Base-by-base conservation (phyloP, 2,329 filamentous ascomycete species). In the Thelonectria blattea region DNA sequence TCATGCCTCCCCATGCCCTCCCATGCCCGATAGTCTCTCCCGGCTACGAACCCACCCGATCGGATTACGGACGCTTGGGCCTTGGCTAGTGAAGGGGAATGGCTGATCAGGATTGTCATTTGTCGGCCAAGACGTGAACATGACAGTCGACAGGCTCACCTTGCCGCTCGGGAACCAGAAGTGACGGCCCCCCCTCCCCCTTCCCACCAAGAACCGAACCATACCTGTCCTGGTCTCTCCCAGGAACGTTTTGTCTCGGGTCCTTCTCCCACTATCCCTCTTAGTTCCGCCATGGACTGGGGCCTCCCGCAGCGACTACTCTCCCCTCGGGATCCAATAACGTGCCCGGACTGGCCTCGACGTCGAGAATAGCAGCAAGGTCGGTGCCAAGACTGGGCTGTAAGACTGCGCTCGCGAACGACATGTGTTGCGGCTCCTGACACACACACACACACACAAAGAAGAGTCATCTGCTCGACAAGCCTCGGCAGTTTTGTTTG, bases 291-390 rank as follows among this genome's bases (percentile, higher is more conserved):
- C 32, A 15, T 15, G 34, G 12, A 37, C 34, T 51, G 60, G 53
- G 52, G 55, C 47, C 57, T 20, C 42, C 41, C 49, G 51, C 49
- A 24, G 20, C 39, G 52, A n/a, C 34, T 15, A 12, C 34, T 37
- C 15, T 15, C 6, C 54, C 55, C 22, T 24, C 52, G 27, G 27
- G 27, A 30, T 4, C 53, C 61, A 68, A 64, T 68, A 46, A 37
- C 32, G 30, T 53, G 42, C 22, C n/a, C 24, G 47, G 52, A 49
- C 41, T 10, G 43, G 51, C 39, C 11, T 41, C n/a, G 17, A 41
- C 32, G 46, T 62, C 53, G 41, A 66, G 56, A 63, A 63, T 63
- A 61, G 62, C 52, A 62, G 34, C 48, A 52, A 30, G 2, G 9
- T 2, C 8, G 9, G 27, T 24, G 48, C n/a, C 52, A 48, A 58